Base-by-base conservation (phyloP, 2,329 filamentous ascomycete species). In the Xylaria sp. region DNA sequence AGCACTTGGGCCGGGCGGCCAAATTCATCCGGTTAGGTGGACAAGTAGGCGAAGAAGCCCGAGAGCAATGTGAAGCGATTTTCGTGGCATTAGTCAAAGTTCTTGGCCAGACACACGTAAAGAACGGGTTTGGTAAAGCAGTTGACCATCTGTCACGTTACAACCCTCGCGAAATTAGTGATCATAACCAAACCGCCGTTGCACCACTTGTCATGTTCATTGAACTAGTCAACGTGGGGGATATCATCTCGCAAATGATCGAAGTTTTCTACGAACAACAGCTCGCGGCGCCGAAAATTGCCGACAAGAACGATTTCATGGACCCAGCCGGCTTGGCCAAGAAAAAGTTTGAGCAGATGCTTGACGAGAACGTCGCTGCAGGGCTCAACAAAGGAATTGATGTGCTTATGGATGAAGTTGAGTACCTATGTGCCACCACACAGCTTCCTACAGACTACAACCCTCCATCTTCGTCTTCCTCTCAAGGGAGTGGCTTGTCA, bases 201-300 rank as follows among this genome's bases (percentile, higher is more conserved):
- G 94, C 94, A 64, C 96, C 96, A 1, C 86, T 99, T 3, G 94
- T 98, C 55, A 98, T 93, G 0, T 99, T 99, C 76, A 89, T 99
- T 70, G 96, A 99, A 82, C 88, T 99, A 33, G 96, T 99, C 79
- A 99, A 99, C 78, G 95, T 99, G 0, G 96, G 96, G 67, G 96
- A 99, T 79, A 86, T 99, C 67, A 99, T 99, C 75, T 94, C 97
- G 68, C 96, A 99, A 80, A 99, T 99, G 96, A 90, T 99, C 67
- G 96, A 99, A 78, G 94, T 99, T 41, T 99, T 99, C 79, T 99
- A 97, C 81, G 92, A 97, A 78, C 96, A 98, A 82, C 96, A 99
- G 82, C 88, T 99, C 33, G 90, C 94, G 6, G 88, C 89, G 0
- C 89, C 92, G 15, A 92, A 92, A 75, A 90, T 99, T 62, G 92